Base-by-base conservation (phyloP, 345 rosid species). In the Erodium maritimum region DNA sequence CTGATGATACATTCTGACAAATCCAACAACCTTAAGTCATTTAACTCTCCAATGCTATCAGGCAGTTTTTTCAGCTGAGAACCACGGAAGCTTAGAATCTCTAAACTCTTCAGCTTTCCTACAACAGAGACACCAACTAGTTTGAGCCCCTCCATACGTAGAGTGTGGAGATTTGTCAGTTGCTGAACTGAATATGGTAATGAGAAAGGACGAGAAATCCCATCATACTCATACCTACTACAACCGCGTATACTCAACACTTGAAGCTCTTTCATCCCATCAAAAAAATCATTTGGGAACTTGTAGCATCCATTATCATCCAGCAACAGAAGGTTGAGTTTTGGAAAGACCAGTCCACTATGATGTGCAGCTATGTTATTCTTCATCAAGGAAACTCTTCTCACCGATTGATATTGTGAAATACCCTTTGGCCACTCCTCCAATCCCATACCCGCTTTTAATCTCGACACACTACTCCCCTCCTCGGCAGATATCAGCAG, bases 351-450 rank as follows among this genome's bases (percentile, higher is more conserved):
- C 16, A 52, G 11, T 18, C 1, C 16, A 23, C 17, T 7, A 1
- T 59, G 64, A 59, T 58, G 50, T 10, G 1, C 34, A 5, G 16
- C 12, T 2, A 66, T 18, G 1, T 16, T 0, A 19, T 45, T 59
- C 1, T 5, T 13, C 17, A 54, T 14, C 17, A 59, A 59, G 5
- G 55, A 66, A 18, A 59, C 59, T 45, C 22, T 50, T 4, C 11
- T 54, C 22, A n/a, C n/a, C n/a, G n/a, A n/a, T n/a, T n/a, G n/a
- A n/a, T n/a, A n/a, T n/a, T n/a, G n/a, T n/a, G n/a, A n/a, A n/a
- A n/a, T n/a, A n/a, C n/a, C n/a, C n/a, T 52, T 23, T 16, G 58
- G 58, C 68, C 68, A 65, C 3, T 52, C 58, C 1, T 2, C 25
- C 63, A 59, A 45, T 22, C 29, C n/a, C 2, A 5, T 1, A 24